Conservation (phyloP, 768 basidiomycete species). For the Mycena filopes region DNA sequence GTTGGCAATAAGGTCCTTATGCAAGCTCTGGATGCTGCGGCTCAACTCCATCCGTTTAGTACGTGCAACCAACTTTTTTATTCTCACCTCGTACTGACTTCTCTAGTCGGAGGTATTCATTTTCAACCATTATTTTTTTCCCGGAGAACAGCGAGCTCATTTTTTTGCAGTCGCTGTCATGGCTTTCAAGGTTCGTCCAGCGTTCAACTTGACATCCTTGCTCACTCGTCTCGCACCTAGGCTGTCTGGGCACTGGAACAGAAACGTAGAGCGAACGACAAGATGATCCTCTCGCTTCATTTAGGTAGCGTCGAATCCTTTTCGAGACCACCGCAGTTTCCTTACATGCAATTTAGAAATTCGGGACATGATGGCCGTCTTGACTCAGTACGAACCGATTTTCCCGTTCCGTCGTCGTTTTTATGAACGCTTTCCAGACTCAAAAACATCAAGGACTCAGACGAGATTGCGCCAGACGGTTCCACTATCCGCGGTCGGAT, state of each 20-base stretch:
- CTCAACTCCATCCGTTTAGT: slow-evolving; percentile 40
- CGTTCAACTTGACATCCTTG: background rate
- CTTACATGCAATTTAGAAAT: too few relatives aligned
- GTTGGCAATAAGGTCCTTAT: slow-evolving; percentile 27
- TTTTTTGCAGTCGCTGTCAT: slow-evolving; percentile 30
- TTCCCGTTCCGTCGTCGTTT: background rate
- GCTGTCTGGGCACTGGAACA: slow-evolving; percentile 50
- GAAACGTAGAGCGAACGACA: slow-evolving; percentile 54
- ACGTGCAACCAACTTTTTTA: background rate
- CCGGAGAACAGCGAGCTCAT: too few relatives aligned
- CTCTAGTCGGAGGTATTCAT: too few relatives aligned
- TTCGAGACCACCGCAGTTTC: too few relatives aligned
- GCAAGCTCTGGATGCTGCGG: slow-evolving; percentile 39
- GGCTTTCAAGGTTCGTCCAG: slow-evolving; percentile 31
- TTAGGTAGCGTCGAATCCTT: too few relatives aligned
- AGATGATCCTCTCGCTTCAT: slow-evolving; percentile 46
- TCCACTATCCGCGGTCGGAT: slow-evolving; percentile 40
- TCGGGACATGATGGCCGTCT: slow-evolving; percentile 49
- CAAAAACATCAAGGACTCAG: slow-evolving; percentile 32
- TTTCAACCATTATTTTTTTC: too few relatives aligned
- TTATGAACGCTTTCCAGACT: slow-evolving; percentile 27
- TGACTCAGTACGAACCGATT: slow-evolving; percentile 43
- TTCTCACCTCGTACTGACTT: too few relatives aligned
- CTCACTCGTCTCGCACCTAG: slow-evolving; percentile 42
- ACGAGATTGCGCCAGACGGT: slow-evolving; percentile 38